Conservation (phyloP, 768 basidiomycete species). For the Pholiota conissans region DNA sequence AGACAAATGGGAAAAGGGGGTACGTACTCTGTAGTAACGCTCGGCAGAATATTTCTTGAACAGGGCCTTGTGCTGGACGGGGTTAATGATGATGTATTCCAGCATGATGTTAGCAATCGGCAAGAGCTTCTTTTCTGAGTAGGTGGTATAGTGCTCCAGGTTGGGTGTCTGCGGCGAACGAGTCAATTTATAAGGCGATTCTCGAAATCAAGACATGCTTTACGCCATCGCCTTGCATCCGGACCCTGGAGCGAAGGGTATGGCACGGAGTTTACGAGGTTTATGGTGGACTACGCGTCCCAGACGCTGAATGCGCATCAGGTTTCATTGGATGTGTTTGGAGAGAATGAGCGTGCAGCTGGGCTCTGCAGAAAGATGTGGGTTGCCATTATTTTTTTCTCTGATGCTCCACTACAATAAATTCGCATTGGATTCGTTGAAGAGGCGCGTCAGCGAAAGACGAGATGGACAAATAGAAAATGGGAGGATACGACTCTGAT, state of each 20-base stretch:
- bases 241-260: constrained; percentile 15
- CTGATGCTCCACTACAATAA: too few relatives aligned
- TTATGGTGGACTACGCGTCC: constrained; percentile 17
- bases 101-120: constrained; percentile 86
- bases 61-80: constrained; percentile 72
- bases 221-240: constrained; percentile 18
- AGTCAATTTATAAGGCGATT: too few relatives aligned
- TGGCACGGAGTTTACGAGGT: constrained; percentile 14
- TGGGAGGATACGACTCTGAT: constrained; percentile 26
- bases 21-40: constrained; percentile 76
- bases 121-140: constrained; percentile 75
- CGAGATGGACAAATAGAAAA: constrained; percentile 23
- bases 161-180: constrained; percentile 91
- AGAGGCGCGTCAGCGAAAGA: constrained; percentile 24
- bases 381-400: background rate
- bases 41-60: constrained; percentile 88
- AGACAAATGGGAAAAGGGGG: background rate
- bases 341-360: constrained; percentile 18
- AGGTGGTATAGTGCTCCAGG: constrained; percentile 85
- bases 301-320: constrained; percentile 16
- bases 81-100: constrained; percentile 73
- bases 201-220: constrained; percentile 16
- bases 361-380: constrained; percentile 16
- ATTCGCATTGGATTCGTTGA: constrained; percentile 26
- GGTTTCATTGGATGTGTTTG: constrained; percentile 18